Percentiles rank a stretch among this genome's conserved stretches.
Evolutionary conservation across 306 rosid species (phyloP).

Genomic region (Glycine soja): DNA sequence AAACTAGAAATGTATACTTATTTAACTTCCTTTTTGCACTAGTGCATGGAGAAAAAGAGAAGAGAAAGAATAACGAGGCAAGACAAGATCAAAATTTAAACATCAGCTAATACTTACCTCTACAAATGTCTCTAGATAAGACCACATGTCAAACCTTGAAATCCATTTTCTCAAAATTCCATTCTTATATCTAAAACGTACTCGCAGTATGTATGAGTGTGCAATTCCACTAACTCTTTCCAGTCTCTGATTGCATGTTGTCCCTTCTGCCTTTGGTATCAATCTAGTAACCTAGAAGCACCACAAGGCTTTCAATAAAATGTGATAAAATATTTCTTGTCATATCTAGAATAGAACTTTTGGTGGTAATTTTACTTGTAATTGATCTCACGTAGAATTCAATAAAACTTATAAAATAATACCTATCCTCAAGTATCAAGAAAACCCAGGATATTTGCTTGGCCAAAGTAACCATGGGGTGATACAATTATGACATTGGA

Average conservation of each 20-base stretch:
- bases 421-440: too few species aligned
- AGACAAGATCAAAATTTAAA: background rate
- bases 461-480: too few species aligned
- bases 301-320: constrained; percentile 21
- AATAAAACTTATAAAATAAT: too few species aligned
- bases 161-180: constrained; percentile 81
- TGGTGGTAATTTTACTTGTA: too few species aligned
- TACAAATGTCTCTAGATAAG: constrained; percentile 79
- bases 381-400: too few species aligned
- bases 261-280: constrained; percentile 77
- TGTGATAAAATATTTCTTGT: background rate
- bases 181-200: constrained; percentile 69
- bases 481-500: too few species aligned
- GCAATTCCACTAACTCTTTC: constrained; percentile 77
- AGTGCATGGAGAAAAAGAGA: background rate
- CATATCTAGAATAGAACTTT: background rate
- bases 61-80: background rate
- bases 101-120: constrained; percentile 51
- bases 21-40: background rate
- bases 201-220: constrained; percentile 70
- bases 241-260: constrained; percentile 75
- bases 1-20: background rate
- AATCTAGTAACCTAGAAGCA: constrained; percentile 66
- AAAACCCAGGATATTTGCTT: too few species aligned
- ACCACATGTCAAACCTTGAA: constrained; percentile 87